These are phyloP conservation scores for Schwanniomyces sp. DNA, from an alignment of 805 yeast genomes.

Conservation along the genomic window DNA sequence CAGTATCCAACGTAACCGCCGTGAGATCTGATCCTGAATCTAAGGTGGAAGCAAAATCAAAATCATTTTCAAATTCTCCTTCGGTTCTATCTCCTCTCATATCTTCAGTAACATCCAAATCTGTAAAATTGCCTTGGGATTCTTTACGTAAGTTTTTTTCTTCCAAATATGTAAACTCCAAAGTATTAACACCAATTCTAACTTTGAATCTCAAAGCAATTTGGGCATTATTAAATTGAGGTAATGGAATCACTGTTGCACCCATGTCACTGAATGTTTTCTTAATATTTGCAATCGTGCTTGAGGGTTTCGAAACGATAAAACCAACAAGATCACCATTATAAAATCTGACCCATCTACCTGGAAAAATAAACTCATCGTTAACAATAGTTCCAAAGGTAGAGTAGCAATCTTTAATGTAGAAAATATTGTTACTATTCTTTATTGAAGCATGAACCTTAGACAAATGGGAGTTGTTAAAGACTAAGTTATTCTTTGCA, in stretches of 20 bases:
- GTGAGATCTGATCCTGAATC: background rate
- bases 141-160: background rate
- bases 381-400: conserved; percentile 41
- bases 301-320: conserved; percentile 31
- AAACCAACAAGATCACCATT: conserved; percentile 34
- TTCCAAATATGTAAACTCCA: conserved; percentile 13
- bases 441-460: conserved; percentile 34
- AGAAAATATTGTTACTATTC: conserved; percentile 15
- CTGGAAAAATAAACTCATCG: conserved; percentile 22
- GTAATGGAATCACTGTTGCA: conserved; percentile 13
- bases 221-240: conserved; percentile 18
- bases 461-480: conserved; percentile 36
- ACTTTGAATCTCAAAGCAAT: conserved; percentile 20
- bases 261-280: conserved; percentile 9
- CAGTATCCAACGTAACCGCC: no score
- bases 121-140: background rate
- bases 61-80: background rate
- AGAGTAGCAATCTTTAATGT: conserved; percentile 29
- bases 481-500: conserved; percentile 26
- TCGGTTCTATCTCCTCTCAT: background rate
- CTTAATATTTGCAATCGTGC: conserved; percentile 13
- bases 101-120: background rate
- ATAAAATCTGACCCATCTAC: conserved; percentile 12
- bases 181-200: conserved; percentile 8
- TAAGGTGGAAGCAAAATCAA: no score